phyloP scores from a whole-genome alignment of 495 filamentous ascomycete genomes.

The Glonium stellatum region DNA sequence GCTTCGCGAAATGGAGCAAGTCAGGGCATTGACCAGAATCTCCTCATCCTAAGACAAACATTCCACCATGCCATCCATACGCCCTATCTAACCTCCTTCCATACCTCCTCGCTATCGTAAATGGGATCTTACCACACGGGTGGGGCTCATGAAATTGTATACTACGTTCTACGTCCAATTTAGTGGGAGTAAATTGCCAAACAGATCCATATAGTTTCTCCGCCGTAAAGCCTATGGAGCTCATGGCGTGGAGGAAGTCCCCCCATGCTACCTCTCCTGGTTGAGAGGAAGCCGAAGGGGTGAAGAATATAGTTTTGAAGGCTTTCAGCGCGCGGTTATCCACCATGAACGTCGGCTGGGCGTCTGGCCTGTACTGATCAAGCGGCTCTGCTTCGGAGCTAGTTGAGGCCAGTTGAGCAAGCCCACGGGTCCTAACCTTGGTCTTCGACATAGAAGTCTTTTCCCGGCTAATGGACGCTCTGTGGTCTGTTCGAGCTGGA shows the following conservation, averaged over 20 bases:
- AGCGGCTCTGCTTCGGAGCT: neutral
- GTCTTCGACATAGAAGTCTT: conserved; percentile 12
- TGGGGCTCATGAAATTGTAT: conserved; percentile 53
- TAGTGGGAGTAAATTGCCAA: conserved; percentile 46
- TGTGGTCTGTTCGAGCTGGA: conserved; percentile 25
- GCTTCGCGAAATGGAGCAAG: too few relatives aligned
- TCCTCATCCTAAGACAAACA: neutral
- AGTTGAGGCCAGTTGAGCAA: conserved; percentile 1
- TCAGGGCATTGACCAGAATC: neutral
- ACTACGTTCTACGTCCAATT: conserved; percentile 38
- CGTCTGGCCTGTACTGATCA: neutral
- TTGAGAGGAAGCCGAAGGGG: conserved; percentile 19
- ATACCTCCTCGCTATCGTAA: conserved; percentile 32
- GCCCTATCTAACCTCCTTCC: conserved; percentile 6
- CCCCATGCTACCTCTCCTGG: conserved; percentile 45
- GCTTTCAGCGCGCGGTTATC: conserved; percentile 42
- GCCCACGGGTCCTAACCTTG: conserved; percentile 43
- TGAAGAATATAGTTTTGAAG: conserved; percentile 44
- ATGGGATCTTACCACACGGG: conserved; percentile 44
- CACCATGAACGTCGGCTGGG: conserved; percentile 32
- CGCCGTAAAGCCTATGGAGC: conserved; percentile 39
- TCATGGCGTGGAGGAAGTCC: conserved; percentile 50
- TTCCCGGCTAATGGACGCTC: conserved; percentile 12
- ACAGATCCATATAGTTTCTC: conserved; percentile 49
- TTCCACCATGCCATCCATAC: conserved; percentile 8